Evolutionary conservation across 2,329 filamentous ascomycete species (phyloP), one percentile per base, ranked within the genome.

Genomic region (Alternaria alternata): DNA sequence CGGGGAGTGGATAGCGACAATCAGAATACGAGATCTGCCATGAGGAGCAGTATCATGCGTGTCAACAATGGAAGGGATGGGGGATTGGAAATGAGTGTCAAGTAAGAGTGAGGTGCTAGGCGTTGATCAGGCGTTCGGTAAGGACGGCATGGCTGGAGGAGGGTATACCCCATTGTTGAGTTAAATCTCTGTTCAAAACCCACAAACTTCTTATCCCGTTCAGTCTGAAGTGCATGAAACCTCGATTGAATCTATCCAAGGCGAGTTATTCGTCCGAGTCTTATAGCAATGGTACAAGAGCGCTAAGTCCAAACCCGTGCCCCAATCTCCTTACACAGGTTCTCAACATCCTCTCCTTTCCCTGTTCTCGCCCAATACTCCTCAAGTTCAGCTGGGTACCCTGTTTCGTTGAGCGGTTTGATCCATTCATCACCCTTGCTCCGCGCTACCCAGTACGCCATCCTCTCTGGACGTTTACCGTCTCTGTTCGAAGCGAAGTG

Each of bases 31-130:
- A 28, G 36, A 9, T 32, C 54, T 3, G 14, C 49, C 7, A 51
- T 34, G 24, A 39, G 46, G 38, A 41, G 54, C 16, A 51, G 54
- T 47, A 51, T 56, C 3, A 39, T 56, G 36, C 28, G 38, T 43
- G 57, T 71, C 11, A 64, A 62, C 38, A 67, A 70, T 16, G 57
- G 60, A 38, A 54, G 62, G n/a, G 57, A 63, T 28, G 64, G 65
- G 16, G 61, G 60, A 5, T 48, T 70, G 43, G 63, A 65, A 42
- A 56, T 56, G 54, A 56, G 44, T 47, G 41, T 54, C 9, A 54
- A 54, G 30, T 54, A 54, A 30, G 22, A 26, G 20, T 14, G 20
- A 12, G 2, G 0, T 1, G 20, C 5, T 36, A 26, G 30, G 4
- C 8, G 1, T 49, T 49, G 46, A 5, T 49, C 22, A 38, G 46